Conservation (phyloP, 148 eudicot species). For the Rhododendron williamsianum region DNA sequence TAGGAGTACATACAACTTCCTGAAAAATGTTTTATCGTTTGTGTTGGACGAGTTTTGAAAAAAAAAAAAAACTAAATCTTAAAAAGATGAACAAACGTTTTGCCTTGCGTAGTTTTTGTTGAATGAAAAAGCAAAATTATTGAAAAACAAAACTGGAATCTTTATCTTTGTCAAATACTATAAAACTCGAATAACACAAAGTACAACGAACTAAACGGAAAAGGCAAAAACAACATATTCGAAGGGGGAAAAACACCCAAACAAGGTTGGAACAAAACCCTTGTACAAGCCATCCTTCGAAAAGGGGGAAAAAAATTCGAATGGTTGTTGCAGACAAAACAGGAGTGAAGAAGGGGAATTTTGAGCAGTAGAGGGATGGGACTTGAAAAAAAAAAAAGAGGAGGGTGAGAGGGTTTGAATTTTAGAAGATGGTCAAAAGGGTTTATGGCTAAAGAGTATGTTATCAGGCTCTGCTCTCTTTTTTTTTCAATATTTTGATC, state of each 20-base stretch:
- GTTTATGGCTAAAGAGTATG: not conserved
- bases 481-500: not conserved
- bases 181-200: no score
- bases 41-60: not conserved
- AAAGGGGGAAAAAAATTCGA: not conserved
- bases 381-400: not conserved
- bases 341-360: not conserved
- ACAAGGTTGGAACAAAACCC: no score
- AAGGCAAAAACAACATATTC: no score
- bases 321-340: not conserved
- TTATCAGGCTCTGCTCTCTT: not conserved
- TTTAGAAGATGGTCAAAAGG: constrained; percentile 22
- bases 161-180: no score
- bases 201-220: no score
- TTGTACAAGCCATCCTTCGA: no score
- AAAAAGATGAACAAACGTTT: no score
- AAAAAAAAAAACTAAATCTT: not conserved
- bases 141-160: not conserved
- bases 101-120: not conserved
- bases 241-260: no score
- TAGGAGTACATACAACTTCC: not conserved
- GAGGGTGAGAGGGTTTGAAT: constrained; percentile 22
- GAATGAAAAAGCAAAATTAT: not conserved
- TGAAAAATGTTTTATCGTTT: not conserved
- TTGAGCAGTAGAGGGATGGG: not conserved